Evolutionary conservation across 2,329 filamentous ascomycete genomes (phyloP).

Genomic region (Diaporthe nobilis): DNA sequence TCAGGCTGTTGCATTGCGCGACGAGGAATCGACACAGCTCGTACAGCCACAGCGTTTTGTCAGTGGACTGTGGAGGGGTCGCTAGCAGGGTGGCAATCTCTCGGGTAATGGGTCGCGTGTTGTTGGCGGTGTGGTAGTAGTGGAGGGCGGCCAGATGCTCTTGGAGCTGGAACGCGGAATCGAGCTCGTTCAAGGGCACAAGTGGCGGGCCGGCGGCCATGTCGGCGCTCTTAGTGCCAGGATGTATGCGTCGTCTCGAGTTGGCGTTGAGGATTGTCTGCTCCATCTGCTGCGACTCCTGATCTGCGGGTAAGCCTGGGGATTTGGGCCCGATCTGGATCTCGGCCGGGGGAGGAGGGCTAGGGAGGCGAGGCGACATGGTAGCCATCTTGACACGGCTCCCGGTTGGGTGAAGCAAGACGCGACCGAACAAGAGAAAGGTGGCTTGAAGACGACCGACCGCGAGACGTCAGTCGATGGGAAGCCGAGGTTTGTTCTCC

Average conservation of each 20-base stretch:
- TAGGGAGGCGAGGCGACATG: conserved; percentile 92
- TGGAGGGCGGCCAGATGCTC: conserved; percentile 96
- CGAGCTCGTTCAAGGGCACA: conserved; percentile 89
- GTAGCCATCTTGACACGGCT: conserved; percentile 72
- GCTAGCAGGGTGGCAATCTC: conserved; percentile 82
- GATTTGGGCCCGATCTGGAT: conserved; percentile 80
- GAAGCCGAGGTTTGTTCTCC: background rate
- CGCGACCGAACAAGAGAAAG: conserved; percentile 24
- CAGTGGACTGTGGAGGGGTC: conserved; percentile 83
- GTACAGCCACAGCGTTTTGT: conserved; percentile 94
- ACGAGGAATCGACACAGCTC: conserved; percentile 97
- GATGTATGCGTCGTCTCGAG: conserved; percentile 87
- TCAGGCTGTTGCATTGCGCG: conserved; percentile 91
- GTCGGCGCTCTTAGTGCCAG: conserved; percentile 90
- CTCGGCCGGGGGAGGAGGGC: conserved; percentile 93
- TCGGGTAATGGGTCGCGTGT: conserved; percentile 80
- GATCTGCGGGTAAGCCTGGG: conserved; percentile 59
- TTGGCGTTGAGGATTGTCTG: conserved; percentile 78
- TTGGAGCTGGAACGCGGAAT: conserved; percentile 96
- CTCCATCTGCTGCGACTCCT: conserved; percentile 73
- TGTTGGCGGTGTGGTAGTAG: conserved; percentile 80
- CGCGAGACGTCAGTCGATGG: background rate
- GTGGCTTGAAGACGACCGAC: conserved; percentile 8
- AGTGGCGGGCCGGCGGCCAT: conserved; percentile 94
- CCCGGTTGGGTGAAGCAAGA: conserved; percentile 7